Percentiles rank a stretch among this genome's conserved stretches.
phyloP scores from a whole-genome alignment of 2,329 filamentous ascomycete species.

The Cordyceps cicadae region DNA sequence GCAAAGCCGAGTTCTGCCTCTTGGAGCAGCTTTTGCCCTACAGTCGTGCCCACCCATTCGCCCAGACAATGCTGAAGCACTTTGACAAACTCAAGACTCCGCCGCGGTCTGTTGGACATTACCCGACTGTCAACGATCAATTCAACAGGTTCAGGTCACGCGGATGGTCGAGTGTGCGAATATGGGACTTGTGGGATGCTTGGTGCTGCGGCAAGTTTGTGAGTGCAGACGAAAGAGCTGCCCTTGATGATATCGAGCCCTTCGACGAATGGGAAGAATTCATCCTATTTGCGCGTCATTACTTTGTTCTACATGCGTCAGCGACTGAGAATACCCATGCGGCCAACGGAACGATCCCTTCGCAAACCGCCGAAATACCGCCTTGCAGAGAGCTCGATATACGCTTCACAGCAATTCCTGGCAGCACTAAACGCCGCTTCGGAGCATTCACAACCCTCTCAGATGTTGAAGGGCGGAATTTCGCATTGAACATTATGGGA shows the following conservation, averaged over 20 bases:
- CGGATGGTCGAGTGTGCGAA: slow-evolving; percentile 59
- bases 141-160: slow-evolving; percentile 54
- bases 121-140: slow-evolving; percentile 60
- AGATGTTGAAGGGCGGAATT: slow-evolving; percentile 32
- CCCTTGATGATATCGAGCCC: slow-evolving; percentile 63
- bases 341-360: background rate
- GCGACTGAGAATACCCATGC: slow-evolving; percentile 10
- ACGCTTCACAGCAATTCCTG: background rate
- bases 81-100: slow-evolving; percentile 75
- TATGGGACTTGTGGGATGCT: slow-evolving; percentile 70
- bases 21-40: slow-evolving; percentile 81
- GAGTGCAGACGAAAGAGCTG: slow-evolving; percentile 45
- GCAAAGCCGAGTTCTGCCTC: slow-evolving; percentile 71
- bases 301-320: slow-evolving; percentile 64
- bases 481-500: slow-evolving; percentile 37
- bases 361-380: background rate
- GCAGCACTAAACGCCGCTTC: slow-evolving; percentile 44
- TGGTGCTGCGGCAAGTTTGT: slow-evolving; percentile 68
- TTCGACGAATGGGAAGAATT: slow-evolving; percentile 98
- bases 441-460: slow-evolving; percentile 42
- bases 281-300: slow-evolving; percentile 74
- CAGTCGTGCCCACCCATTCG: slow-evolving; percentile 72
- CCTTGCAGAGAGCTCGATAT: background rate
- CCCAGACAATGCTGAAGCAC: slow-evolving; percentile 74
- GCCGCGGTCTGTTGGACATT: slow-evolving; percentile 63